These are phyloP conservation scores for Coemansia sp. DNA, from an alignment of 192 early-diverging fungal species.

Conservation along the genomic window DNA sequence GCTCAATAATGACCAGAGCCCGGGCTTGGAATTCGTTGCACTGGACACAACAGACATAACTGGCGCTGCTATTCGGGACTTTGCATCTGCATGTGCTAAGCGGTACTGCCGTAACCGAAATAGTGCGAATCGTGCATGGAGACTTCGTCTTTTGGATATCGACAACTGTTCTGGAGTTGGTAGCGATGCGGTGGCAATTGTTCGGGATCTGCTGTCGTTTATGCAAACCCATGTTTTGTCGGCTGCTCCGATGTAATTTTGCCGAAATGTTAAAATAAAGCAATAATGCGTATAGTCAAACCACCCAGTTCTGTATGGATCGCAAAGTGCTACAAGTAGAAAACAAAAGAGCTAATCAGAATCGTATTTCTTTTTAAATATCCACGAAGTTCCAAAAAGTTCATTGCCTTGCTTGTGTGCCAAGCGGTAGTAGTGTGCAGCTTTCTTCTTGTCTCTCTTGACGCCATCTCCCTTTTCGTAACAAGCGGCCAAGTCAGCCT, in stretches of 20 bases:
- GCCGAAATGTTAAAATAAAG: not conserved
- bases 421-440: slow-evolving; percentile 76
- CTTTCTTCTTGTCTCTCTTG: slow-evolving; percentile 71
- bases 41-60: slow-evolving; percentile 34
- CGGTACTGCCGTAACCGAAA: slow-evolving; percentile 14
- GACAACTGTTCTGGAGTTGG: slow-evolving; percentile 35
- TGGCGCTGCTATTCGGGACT: slow-evolving; percentile 35
- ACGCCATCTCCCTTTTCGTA: slow-evolving; percentile 74
- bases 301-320: too few species aligned
- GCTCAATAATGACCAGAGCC: not conserved
- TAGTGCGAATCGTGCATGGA: slow-evolving; percentile 13
- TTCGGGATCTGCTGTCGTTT: slow-evolving; percentile 28
- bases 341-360: slow-evolving; percentile 2
- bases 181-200: slow-evolving; percentile 35
- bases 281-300: not conserved
- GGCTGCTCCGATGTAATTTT: slow-evolving; percentile 6
- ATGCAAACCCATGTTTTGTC: slow-evolving; percentile 27
- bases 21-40: slow-evolving; percentile 25
- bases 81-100: slow-evolving; percentile 34
- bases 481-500: slow-evolving; percentile 70
- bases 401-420: slow-evolving; percentile 70
- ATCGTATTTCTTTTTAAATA: slow-evolving; percentile 78
- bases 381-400: slow-evolving; percentile 81
- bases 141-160: slow-evolving; percentile 30
- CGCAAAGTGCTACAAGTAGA: too few species aligned